phyloP scores from a whole-genome alignment of 805 yeast species.

The Wickerhamomyces bisporus region DNA sequence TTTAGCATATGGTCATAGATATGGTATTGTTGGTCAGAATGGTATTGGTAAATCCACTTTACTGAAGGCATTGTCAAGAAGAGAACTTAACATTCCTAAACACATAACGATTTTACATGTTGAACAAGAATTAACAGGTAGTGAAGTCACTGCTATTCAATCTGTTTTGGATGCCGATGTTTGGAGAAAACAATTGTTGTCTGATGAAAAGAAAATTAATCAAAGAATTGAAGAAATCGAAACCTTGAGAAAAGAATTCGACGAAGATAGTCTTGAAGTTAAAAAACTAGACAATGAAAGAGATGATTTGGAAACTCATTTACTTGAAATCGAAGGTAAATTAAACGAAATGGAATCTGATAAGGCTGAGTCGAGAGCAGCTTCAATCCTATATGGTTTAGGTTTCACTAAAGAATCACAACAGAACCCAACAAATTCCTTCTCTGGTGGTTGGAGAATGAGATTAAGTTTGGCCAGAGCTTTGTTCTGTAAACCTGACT shows the following conservation, averaged over 20 bases:
- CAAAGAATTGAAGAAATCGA: slow-evolving; percentile 77
- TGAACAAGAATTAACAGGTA: slow-evolving; percentile 95
- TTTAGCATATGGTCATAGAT: slow-evolving; percentile 86
- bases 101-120: slow-evolving; percentile 95
- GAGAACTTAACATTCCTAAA: slow-evolving; percentile 91
- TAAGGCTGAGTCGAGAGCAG: slow-evolving; percentile 96
- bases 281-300: slow-evolving; percentile 85
- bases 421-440: slow-evolving; percentile 74
- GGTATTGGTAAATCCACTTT: slow-evolving; percentile 99
- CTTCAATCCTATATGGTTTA: slow-evolving; percentile 84
- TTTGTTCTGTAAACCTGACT: slow-evolving; percentile 92
- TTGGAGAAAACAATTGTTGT: slow-evolving; percentile 87
- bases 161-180: slow-evolving; percentile 99
- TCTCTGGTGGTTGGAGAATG: slow-evolving; percentile 99
- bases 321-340: slow-evolving; percentile 77
- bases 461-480: slow-evolving; percentile 98
- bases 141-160: slow-evolving; percentile 84
- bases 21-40: slow-evolving; percentile 97
- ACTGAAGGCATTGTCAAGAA: slow-evolving; percentile 82
- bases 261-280: slow-evolving; percentile 67
- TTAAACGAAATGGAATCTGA: slow-evolving; percentile 92
- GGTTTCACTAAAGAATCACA: slow-evolving; percentile 93
- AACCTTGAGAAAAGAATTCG: slow-evolving; percentile 60
- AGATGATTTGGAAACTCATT: slow-evolving; percentile 73
- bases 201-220: slow-evolving; percentile 69